Conservation (phyloP, 345 rosid species). For the rapeseed (Brassica napus) region DNA sequence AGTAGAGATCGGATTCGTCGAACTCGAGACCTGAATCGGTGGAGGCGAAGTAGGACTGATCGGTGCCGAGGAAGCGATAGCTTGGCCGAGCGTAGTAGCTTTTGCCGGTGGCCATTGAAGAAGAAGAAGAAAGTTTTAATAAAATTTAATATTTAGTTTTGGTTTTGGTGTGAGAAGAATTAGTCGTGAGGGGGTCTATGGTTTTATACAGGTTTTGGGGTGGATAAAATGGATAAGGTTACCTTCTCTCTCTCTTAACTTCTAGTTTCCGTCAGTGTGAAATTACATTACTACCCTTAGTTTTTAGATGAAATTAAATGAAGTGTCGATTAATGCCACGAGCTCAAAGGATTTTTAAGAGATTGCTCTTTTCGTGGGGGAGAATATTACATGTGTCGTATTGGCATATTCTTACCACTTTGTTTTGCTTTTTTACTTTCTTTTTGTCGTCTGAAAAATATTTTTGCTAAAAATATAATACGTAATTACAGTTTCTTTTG, state of each 20-base stretch:
- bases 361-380: not conserved
- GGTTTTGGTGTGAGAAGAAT: conserved; percentile 7
- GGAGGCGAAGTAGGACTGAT: conserved; percentile 14
- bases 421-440: not conserved
- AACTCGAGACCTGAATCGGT: conserved; percentile 31
- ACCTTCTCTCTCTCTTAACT: conserved; percentile 25
- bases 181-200: conserved; percentile 33
- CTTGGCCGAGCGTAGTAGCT: conserved; percentile 42
- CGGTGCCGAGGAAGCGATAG: conserved; percentile 41
- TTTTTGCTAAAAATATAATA: not conserved
- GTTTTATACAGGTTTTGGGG: conserved; percentile 52
- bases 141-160: not conserved
- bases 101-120: conserved; percentile 59
- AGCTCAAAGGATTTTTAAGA: not conserved
- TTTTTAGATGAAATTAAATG: not conserved
- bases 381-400: conserved; percentile 34
- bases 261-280: conserved; percentile 26
- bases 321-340: conserved; percentile 12
- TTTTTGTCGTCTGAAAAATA: not conserved
- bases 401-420: conserved; percentile 34
- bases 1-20: conserved; percentile 39
- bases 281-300: conserved; percentile 35
- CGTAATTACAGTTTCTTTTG: not conserved
- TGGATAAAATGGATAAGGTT: conserved; percentile 59
- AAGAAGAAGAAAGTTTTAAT: not conserved